Percentiles rank a stretch among this genome's conserved stretches.
phyloP scores from a whole-genome alignment of 2,329 filamentous ascomycete genomes.

The Ceratocystis smalleyi region DNA sequence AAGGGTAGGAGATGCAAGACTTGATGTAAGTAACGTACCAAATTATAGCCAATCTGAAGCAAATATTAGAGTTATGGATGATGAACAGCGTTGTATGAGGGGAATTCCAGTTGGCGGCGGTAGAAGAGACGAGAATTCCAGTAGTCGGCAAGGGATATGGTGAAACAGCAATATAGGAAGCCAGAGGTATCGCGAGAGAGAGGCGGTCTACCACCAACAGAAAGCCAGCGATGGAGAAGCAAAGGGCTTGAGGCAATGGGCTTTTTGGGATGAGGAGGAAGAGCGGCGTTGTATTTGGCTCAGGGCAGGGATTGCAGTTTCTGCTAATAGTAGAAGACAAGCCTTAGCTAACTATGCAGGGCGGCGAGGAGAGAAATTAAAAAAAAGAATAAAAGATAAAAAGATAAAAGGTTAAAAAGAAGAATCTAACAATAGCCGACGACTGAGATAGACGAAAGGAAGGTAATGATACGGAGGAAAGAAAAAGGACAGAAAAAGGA shows the following conservation, averaged over 20 bases:
- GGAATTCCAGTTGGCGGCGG: not conserved
- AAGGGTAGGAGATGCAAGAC: too few relatives aligned
- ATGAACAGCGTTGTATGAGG: not conserved
- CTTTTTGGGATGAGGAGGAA: not conserved
- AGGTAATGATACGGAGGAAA: not conserved
- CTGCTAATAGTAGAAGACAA: constrained; percentile 4
- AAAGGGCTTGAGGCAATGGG: not conserved
- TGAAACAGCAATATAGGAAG: not conserved
- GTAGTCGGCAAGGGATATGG: not conserved
- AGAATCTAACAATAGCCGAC: constrained; percentile 4
- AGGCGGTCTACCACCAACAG: not conserved
- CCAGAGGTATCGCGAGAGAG: not conserved
- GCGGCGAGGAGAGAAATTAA: constrained; percentile 1
- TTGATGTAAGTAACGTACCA: not conserved
- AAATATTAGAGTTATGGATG: not conserved
- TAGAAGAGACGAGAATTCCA: not conserved
- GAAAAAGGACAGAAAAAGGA: not conserved
- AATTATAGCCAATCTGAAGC: not conserved
- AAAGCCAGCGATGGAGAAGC: not conserved
- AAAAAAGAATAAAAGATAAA: not conserved
- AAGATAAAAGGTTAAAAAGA: not conserved
- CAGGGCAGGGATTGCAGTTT: not conserved
- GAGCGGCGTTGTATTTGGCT: not conserved
- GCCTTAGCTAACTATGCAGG: not conserved
- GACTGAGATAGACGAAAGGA: not conserved